Evolutionary conservation across 352 stramenopile genomes (phyloP).

Genomic region (Globisporangium barbulae): DNA sequence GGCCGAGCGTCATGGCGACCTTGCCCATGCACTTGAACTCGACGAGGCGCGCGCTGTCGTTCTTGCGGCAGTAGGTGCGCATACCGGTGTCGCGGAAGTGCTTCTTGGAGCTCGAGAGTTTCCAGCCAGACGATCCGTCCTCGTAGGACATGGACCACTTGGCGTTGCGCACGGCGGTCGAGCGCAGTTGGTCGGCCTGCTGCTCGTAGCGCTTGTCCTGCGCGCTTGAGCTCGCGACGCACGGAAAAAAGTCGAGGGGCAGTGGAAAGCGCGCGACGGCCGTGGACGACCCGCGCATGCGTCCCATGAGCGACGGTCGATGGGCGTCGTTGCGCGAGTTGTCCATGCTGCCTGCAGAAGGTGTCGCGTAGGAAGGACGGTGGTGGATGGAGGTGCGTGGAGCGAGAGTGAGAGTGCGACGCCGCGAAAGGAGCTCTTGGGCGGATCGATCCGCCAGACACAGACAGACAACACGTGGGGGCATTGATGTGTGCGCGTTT

Average conservation of each 20-base stretch:
- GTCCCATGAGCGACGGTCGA: conserved; percentile 38
- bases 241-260: conserved; percentile 40
- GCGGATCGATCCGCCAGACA: not conserved
- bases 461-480: not conserved
- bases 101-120: conserved; percentile 61
- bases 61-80: conserved; percentile 48
- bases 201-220: conserved; percentile 33
- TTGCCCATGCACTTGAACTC: conserved; percentile 71
- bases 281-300: conserved; percentile 19
- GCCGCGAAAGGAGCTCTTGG: not conserved
- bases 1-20: conserved; percentile 41
- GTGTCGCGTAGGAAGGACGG: not conserved
- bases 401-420: not conserved
- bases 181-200: conserved; percentile 34
- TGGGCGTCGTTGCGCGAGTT: conserved; percentile 20
- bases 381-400: not conserved
- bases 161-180: conserved; percentile 32
- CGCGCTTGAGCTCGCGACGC: conserved; percentile 32
- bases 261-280: conserved; percentile 37
- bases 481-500: not conserved
- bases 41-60: conserved; percentile 30
- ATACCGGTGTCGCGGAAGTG: conserved; percentile 68
- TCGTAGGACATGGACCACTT: conserved; percentile 66
- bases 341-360: conserved; percentile 22
- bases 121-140: conserved; percentile 56